A percentile compares a stretch with the other conserved stretches of the same genome.
Conservation (phyloP, 345 rosid genomes). For the Angophora floribunda region DNA sequence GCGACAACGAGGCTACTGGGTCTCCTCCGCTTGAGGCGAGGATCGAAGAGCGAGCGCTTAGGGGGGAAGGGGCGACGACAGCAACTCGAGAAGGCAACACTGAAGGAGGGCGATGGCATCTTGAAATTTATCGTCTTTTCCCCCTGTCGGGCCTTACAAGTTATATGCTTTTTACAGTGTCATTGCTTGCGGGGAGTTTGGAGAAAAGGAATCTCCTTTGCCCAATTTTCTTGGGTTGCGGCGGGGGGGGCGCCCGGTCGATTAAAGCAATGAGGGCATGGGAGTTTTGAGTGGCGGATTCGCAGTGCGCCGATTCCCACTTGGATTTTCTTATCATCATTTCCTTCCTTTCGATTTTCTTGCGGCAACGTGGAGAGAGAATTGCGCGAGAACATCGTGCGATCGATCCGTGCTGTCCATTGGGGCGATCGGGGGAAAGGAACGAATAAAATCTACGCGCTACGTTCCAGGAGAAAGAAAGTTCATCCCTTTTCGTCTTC, state of each 20-base stretch:
- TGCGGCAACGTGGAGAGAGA: not conserved
- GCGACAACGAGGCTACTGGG: constrained; percentile 11
- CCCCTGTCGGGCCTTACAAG: not conserved
- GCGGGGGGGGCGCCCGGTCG: not conserved
- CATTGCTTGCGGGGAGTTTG: not conserved
- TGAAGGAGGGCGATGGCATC: not conserved
- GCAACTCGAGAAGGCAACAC: not conserved
- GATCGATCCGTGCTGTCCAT: not conserved
- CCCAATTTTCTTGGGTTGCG: not conserved
- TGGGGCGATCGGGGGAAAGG: not conserved
- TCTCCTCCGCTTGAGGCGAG: constrained; percentile 9
- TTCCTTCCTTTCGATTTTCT: not conserved
- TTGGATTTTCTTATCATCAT: not conserved
- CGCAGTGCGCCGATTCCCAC: not conserved
- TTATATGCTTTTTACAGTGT: not conserved
- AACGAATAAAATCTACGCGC: not conserved
- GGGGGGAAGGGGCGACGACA: constrained; percentile 35
- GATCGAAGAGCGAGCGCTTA: constrained; percentile 5
- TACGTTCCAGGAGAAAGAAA: not conserved
- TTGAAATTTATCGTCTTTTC: not conserved
- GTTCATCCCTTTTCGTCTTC: not conserved
- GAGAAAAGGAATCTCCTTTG: not conserved
- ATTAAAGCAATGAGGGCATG: not conserved
- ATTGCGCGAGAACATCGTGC: not conserved
- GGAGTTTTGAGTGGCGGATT: not conserved